A percentile compares a stretch with the other conserved stretches of the same genome.
Evolutionary conservation across 2,329 filamentous ascomycete species (phyloP).

Genomic region (Lachnellula suecica): DNA sequence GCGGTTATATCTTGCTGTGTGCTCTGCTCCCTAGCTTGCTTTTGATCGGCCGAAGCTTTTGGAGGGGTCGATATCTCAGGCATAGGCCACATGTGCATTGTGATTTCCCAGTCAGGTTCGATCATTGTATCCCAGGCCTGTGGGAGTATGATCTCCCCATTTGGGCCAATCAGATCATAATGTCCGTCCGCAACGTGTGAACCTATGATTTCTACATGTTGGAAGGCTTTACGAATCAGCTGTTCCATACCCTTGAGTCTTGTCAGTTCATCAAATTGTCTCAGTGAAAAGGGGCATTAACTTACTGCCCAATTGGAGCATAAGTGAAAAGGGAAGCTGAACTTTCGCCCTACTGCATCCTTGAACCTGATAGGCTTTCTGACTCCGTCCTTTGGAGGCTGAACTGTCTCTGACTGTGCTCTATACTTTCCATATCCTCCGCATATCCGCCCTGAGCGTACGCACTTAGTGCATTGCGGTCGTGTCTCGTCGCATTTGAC

Average conservation of each 20-base stretch:
- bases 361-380: conserved; percentile 82
- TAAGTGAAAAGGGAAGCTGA: conserved; percentile 84
- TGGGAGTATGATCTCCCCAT: conserved; percentile 77
- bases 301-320: conserved; percentile 82
- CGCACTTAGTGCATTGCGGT: conserved; percentile 59
- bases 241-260: conserved; percentile 73
- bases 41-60: neutral
- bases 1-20: too few relatives aligned
- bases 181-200: conserved; percentile 73
- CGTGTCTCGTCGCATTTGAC: conserved; percentile 68
- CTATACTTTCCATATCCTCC: conserved; percentile 52
- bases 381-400: neutral
- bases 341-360: conserved; percentile 87
- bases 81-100: conserved; percentile 64
- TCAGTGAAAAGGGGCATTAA: conserved; percentile 21
- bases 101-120: conserved; percentile 69
- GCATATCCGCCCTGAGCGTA: conserved; percentile 57
- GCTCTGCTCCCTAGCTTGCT: neutral
- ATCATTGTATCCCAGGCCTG: conserved; percentile 76
- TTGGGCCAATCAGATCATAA: conserved; percentile 74
- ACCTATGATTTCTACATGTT: conserved; percentile 72
- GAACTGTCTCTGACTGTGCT: too few relatives aligned
- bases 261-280: neutral
- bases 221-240: conserved; percentile 77
- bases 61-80: conserved; percentile 36